phyloP scores from a whole-genome alignment of 495 filamentous ascomycete species.

The Xylaria venustula region DNA sequence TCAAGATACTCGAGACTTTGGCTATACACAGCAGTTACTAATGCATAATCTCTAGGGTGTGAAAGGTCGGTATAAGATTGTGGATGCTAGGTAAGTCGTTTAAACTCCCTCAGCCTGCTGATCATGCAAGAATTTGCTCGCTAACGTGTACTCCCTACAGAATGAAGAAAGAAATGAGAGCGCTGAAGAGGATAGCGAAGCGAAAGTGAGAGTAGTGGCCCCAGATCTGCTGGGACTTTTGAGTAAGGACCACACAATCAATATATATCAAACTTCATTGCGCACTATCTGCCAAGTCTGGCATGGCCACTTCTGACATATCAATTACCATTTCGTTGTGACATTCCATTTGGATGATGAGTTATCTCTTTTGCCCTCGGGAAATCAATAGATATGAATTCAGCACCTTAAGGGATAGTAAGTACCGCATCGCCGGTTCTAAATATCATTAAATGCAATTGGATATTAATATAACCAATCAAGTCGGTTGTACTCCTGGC shows the following conservation, averaged over 20 bases:
- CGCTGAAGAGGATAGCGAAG: conserved; percentile 70
- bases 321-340: too few relatives aligned
- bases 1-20: neutral
- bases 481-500: too few relatives aligned
- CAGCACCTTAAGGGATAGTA: too few relatives aligned
- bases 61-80: conserved; percentile 98
- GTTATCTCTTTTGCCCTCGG: too few relatives aligned
- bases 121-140: neutral
- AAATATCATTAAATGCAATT: too few relatives aligned
- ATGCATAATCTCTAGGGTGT: conserved; percentile 53
- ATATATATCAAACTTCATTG: neutral
- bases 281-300: neutral
- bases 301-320: neutral
- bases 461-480: too few relatives aligned
- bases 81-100: conserved; percentile 64
- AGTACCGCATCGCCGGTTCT: too few relatives aligned
- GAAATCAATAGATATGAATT: too few relatives aligned
- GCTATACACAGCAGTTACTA: conserved; percentile 39
- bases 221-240: neutral
- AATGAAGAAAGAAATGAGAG: conserved; percentile 97
- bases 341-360: too few relatives aligned
- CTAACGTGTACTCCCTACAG: conserved; percentile 2
- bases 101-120: neutral
- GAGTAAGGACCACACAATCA: neutral
- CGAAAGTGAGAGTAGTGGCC: conserved; percentile 28